A percentile compares a stretch with the other conserved stretches of the same genome.
Evolutionary conservation across 2,329 filamentous ascomycete genomes (phyloP).

Genomic region (Magnaporthales sp.): DNA sequence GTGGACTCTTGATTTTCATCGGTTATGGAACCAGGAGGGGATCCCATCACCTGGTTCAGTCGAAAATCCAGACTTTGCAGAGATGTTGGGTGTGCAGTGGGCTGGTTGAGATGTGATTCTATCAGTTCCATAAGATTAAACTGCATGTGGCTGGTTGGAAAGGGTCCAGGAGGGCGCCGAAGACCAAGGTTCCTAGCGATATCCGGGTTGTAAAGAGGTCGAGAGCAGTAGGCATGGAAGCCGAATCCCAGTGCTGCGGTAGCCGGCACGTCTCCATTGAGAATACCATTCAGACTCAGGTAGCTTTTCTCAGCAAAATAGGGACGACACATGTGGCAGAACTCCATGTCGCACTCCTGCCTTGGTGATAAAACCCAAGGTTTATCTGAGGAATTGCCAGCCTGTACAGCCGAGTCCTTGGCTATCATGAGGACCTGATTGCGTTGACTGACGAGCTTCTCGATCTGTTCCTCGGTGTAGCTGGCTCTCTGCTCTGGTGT

Average conservation of each 20-base stretch:
- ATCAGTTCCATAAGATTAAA: slow-evolving; percentile 6
- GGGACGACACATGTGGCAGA: slow-evolving; percentile 41
- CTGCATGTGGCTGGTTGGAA: not conserved
- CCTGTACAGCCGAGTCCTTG: not conserved
- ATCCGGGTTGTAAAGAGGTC: slow-evolving; percentile 33
- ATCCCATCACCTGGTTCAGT: not conserved
- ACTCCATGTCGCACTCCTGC: slow-evolving; percentile 40
- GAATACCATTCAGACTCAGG: slow-evolving; percentile 40
- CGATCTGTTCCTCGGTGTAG: slow-evolving; percentile 40
- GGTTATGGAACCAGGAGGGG: not conserved
- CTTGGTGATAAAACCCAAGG: slow-evolving; percentile 4
- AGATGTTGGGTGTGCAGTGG: too few relatives aligned
- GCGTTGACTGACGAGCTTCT: slow-evolving; percentile 38
- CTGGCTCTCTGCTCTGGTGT: slow-evolving; percentile 27
- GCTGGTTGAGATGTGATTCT: not conserved
- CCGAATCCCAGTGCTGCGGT: slow-evolving; percentile 42
- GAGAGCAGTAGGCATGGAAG: slow-evolving; percentile 33
- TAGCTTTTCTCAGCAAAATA: slow-evolving; percentile 32
- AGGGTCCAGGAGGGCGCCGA: slow-evolving; percentile 10
- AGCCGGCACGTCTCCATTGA: slow-evolving; percentile 39
- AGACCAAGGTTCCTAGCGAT: slow-evolving; percentile 31
- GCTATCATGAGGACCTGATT: not conserved
- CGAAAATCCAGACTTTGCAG: not conserved
- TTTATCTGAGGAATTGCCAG: not conserved
- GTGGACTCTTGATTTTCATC: not conserved